A percentile compares a stretch with the other conserved stretches of the same genome.
These are phyloP conservation scores for Bruguiera parviflora DNA, from an alignment of 345 rosid species.

Conservation along the genomic window DNA sequence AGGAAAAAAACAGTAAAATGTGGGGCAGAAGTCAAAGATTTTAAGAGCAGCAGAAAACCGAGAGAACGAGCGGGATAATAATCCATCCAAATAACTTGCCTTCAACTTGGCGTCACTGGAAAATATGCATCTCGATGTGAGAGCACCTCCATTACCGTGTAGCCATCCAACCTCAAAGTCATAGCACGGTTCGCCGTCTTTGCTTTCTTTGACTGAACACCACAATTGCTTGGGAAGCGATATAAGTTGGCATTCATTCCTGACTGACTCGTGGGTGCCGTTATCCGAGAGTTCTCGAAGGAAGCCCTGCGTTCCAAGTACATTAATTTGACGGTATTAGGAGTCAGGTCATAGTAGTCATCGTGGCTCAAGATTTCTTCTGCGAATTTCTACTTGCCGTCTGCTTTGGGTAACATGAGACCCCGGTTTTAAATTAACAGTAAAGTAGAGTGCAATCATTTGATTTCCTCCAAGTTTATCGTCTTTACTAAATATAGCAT, in stretches of 20 bases:
- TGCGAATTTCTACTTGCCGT: too few species aligned
- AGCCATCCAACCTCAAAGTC: constrained; percentile 78
- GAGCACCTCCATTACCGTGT: constrained; percentile 45
- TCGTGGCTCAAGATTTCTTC: too few species aligned
- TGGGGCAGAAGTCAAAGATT: too few species aligned
- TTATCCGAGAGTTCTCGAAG: constrained; percentile 46
- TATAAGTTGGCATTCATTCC: constrained; percentile 51
- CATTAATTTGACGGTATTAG: constrained; percentile 6
- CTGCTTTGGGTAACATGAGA: too few species aligned
- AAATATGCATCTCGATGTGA: constrained; percentile 63
- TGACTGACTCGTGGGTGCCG: constrained; percentile 33
- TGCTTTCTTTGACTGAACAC: constrained; percentile 53
- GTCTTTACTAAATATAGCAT: too few species aligned
- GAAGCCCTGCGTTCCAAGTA: constrained; percentile 31
- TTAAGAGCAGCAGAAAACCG: too few species aligned
- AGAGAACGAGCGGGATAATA: too few species aligned
- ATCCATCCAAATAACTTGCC: constrained; percentile 31
- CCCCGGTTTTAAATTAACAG: too few species aligned
- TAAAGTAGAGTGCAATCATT: too few species aligned
- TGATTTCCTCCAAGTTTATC: too few species aligned
- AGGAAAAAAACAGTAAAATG: too few species aligned
- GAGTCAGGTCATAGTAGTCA: too few species aligned
- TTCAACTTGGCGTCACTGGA: constrained; percentile 49
- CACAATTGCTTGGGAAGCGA: constrained; percentile 78
- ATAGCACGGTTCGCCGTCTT: constrained; percentile 37